A percentile compares a stretch with the other conserved stretches of the same genome.
Conservation (phyloP, 495 filamentous ascomycete genomes). For the Xanthoparmelia taractica region DNA sequence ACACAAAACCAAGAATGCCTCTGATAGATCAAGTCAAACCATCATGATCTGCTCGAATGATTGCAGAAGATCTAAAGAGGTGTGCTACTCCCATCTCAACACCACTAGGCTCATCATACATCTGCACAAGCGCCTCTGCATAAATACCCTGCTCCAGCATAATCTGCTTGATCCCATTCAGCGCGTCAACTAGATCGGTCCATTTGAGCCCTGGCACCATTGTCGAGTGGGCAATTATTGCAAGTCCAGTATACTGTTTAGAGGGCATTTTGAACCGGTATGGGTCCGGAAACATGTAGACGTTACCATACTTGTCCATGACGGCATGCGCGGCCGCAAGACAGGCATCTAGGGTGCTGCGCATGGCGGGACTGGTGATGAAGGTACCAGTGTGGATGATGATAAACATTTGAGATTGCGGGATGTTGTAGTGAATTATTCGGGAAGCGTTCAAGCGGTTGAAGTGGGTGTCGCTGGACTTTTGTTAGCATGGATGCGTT, state of each 20-base stretch:
- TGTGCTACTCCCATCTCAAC: neutral
- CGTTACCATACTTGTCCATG: neutral
- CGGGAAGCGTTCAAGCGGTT: neutral
- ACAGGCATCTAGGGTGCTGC: neutral
- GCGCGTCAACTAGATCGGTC: neutral
- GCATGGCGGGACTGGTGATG: neutral
- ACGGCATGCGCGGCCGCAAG: neutral
- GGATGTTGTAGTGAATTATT: neutral
- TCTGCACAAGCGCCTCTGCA: neutral
- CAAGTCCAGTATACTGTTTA: neutral
- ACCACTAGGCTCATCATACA: neutral
- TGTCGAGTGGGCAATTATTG: neutral
- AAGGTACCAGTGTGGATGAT: neutral
- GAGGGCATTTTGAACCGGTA: neutral
- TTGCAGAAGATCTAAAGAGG: neutral
- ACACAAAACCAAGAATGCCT: neutral
- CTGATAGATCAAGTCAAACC: neutral
- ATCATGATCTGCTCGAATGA: neutral
- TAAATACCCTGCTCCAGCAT: neutral
- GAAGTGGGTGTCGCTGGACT: neutral
- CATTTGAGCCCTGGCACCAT: slow-evolving; percentile 1
- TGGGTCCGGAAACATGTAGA: slow-evolving; percentile 1
- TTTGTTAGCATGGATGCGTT: neutral
- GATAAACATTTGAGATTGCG: neutral
- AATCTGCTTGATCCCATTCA: neutral